Base-by-base conservation (phyloP, 345 rosid species). In the Linum tenue region DNA sequence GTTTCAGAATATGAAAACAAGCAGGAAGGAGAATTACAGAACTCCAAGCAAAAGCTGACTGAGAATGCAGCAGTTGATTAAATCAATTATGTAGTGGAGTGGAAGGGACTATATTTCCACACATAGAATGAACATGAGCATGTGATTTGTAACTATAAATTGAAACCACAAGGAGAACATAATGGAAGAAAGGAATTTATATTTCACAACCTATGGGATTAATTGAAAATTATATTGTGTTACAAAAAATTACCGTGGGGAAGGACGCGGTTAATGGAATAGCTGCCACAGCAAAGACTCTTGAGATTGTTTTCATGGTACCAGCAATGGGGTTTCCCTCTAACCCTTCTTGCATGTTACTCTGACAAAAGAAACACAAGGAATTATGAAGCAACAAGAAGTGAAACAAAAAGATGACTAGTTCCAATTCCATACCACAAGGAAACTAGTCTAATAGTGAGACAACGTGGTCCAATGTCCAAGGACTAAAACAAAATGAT, bases 221-320 rank as follows among this genome's bases (percentile, higher is more conserved):
- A 48, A 15, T 7, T 10, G 31, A 22, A 48, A 48, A 2, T 48
- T 48, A 48, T 48, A 48, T 6, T 3, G 14, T 22, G 31, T 12
- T 12, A 48, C 53, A 48, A 48, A 48, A 48, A 48, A 2, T 57
- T 75, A 86, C 97, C 92, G 87, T 81, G 1, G 97, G 94, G 67
- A 88, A 90, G 76, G 51, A 66, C 87, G 80, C 81, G 43, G 96
- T 90, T 71, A 90, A 63, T 0, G 99, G 97, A 69, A 94, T 81
- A 16, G 96, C 73, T 58, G 76, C 82, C 71, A 70, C 75, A 50
- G 97, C 95, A 48, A 94, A 60, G 66, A 57, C 85, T 63, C 95
- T 81, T 0, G 75, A 82, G 56, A 90, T 51, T 36, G 77, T 84
- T 76, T 88, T 90, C 61, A 90, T 71, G 64, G 84, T 83, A 53